A percentile compares a stretch with the other conserved stretches of the same genome.
Conservation (phyloP, 75 land plant species). For the Cunninghamia lanceolata region DNA sequence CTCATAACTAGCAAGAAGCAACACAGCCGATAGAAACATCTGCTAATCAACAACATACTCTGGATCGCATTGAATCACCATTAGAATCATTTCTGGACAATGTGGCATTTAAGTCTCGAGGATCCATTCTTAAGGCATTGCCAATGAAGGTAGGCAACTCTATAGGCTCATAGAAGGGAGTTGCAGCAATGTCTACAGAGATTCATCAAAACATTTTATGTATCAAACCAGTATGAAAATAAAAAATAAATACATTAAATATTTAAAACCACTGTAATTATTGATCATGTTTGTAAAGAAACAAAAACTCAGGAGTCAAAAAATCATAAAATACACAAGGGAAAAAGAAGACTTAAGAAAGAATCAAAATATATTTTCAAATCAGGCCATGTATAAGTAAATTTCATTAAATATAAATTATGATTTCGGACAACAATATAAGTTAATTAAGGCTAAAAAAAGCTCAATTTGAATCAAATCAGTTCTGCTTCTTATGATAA, state of each 20-base stretch:
- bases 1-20: neutral
- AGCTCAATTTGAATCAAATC: neutral
- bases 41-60: slow-evolving; percentile 2
- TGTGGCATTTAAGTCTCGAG: slow-evolving; percentile 9
- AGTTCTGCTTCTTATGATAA: neutral
- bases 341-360: neutral
- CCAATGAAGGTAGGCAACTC: slow-evolving; percentile 9
- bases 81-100: slow-evolving; percentile 18
- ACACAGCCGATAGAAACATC: neutral
- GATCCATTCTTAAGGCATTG: slow-evolving; percentile 2
- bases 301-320: neutral
- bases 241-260: neutral
- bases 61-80: slow-evolving; percentile 16
- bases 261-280: neutral
- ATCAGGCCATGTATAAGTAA: neutral
- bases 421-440: neutral
- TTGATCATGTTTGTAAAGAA: neutral
- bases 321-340: neutral
- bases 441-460: neutral
- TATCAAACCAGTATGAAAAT: neutral
- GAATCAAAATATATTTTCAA: neutral
- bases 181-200: slow-evolving; percentile 21
- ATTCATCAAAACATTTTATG: neutral
- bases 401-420: neutral
- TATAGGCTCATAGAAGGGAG: slow-evolving; percentile 15